Evolutionary conservation across 495 filamentous ascomycete species (phyloP).

Genomic region (Penicillium paradoxum): DNA sequence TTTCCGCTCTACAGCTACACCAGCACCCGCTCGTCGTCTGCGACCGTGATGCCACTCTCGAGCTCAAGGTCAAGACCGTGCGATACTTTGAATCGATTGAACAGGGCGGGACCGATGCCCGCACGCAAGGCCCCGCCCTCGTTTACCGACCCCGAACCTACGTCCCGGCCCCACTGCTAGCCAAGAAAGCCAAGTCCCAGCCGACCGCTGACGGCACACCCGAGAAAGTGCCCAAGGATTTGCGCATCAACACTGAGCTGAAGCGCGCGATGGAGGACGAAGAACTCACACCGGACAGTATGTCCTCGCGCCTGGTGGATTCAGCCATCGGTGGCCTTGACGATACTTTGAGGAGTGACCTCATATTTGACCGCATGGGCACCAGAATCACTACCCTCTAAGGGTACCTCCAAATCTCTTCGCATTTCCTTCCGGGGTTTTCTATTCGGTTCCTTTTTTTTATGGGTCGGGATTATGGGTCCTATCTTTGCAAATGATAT

Average conservation of each 20-base stretch:
- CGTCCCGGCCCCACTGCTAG: slow-evolving; percentile 30
- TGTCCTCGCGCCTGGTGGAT: slow-evolving; percentile 60
- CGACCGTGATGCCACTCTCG: slow-evolving; percentile 79
- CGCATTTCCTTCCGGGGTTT: background rate
- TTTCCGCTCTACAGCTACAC: slow-evolving; percentile 74
- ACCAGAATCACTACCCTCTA: slow-evolving; percentile 34
- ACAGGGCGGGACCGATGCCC: slow-evolving; percentile 52
- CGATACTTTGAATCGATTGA: slow-evolving; percentile 63
- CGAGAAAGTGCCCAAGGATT: slow-evolving; percentile 36
- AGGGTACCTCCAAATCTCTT: background rate
- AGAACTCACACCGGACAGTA: slow-evolving; percentile 62
- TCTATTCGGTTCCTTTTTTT: slow-evolving; percentile 5
- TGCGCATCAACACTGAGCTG: slow-evolving; percentile 44
- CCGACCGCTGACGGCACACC: slow-evolving; percentile 26
- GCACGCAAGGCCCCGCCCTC: slow-evolving; percentile 52
- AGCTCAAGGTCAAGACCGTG: slow-evolving; percentile 82
- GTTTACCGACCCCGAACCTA: slow-evolving; percentile 41
- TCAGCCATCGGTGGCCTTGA: slow-evolving; percentile 45
- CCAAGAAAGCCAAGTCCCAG: slow-evolving; percentile 23
- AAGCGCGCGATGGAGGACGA: slow-evolving; percentile 37
- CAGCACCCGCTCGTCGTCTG: slow-evolving; percentile 75
- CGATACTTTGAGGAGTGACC: slow-evolving; percentile 34
- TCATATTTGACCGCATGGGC: slow-evolving; percentile 42
- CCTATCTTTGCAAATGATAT: slow-evolving; percentile 2
- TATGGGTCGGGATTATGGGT: slow-evolving; percentile 6